These are phyloP conservation scores for Mixia osmundae DNA, from an alignment of 1,284 basidiomycete species.

Conservation along the genomic window DNA sequence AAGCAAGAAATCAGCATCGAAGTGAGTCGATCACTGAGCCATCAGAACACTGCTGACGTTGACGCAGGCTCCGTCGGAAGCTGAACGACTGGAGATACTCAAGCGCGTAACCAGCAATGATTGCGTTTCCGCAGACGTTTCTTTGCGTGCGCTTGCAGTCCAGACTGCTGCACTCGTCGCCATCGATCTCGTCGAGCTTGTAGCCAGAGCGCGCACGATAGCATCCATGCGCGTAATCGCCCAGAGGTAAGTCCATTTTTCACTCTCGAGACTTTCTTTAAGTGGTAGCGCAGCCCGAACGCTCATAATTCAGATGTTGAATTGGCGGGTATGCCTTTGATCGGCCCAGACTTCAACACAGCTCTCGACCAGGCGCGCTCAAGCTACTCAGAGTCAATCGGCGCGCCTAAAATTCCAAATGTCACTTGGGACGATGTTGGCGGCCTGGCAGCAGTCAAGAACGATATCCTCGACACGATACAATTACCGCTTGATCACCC, in stretches of 20 bases:
- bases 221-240: constrained; percentile 33
- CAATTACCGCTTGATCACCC: constrained; percentile 86
- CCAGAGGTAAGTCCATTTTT: neutral
- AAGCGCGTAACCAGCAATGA: constrained; percentile 28
- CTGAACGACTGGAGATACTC: constrained; percentile 43
- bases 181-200: constrained; percentile 51
- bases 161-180: constrained; percentile 84
- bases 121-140: constrained; percentile 50
- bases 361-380: constrained; percentile 54
- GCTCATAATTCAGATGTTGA: constrained; percentile 2
- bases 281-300: neutral
- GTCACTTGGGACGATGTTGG: constrained; percentile 98
- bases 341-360: constrained; percentile 11
- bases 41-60: neutral
- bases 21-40: constrained; percentile 25
- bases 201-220: constrained; percentile 36
- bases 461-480: constrained; percentile 89
- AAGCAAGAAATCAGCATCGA: constrained; percentile 65
- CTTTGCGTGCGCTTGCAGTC: constrained; percentile 42
- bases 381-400: constrained; percentile 74
- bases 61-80: constrained; percentile 51
- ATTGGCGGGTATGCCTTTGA: constrained; percentile 13
- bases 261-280: neutral
- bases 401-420: constrained; percentile 85
- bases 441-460: constrained; percentile 65